phyloP scores from a whole-genome alignment of 345 rosid genomes.

The Anacardium occidentale region DNA sequence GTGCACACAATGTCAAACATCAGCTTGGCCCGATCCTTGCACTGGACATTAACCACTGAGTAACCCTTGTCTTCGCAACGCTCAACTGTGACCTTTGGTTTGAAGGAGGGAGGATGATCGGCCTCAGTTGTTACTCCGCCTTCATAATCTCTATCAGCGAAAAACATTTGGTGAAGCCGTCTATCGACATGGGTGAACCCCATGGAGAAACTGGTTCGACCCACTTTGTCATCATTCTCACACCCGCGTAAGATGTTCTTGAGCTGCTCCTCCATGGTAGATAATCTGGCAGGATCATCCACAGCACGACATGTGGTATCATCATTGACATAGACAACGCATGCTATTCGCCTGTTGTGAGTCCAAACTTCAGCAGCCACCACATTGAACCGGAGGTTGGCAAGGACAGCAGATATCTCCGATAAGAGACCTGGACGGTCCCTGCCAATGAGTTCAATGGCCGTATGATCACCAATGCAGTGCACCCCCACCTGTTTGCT shows the following conservation, averaged over 20 bases:
- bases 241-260: conserved; percentile 67
- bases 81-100: conserved; percentile 61
- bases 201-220: conserved; percentile 70
- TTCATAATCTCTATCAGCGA: conserved; percentile 93
- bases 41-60: conserved; percentile 65
- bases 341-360: conserved; percentile 77
- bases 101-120: conserved; percentile 39
- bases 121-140: conserved; percentile 39
- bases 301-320: conserved; percentile 52
- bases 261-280: conserved; percentile 75
- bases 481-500: conserved; percentile 77
- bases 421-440: conserved; percentile 93
- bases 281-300: conserved; percentile 59
- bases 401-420: conserved; percentile 77
- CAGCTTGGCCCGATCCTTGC: conserved; percentile 87
- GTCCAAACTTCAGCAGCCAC: conserved; percentile 93
- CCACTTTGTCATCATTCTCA: conserved; percentile 57
- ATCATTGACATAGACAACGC: conserved; percentile 78
- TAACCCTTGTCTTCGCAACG: conserved; percentile 77
- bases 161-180: conserved; percentile 90
- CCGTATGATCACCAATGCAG: conserved; percentile 76
- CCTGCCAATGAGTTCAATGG: conserved; percentile 80
- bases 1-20: conserved; percentile 95
- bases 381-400: conserved; percentile 76
- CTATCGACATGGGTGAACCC: conserved; percentile 88